phyloP scores from a whole-genome alignment of 129 eudicot genomes.

The Apium graveolens region DNA sequence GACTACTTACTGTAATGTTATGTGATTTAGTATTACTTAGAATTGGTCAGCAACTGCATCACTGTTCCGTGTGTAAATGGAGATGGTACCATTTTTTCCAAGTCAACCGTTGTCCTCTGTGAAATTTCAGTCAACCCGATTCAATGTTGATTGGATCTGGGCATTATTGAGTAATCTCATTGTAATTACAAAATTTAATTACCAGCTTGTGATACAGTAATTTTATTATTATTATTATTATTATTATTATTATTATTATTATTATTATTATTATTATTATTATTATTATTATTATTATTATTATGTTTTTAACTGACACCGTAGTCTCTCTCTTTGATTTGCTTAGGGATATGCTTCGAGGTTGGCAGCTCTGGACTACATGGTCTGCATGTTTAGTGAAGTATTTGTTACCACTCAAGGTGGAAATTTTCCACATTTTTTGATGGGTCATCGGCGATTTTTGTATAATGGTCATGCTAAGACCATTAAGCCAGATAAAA shows the following conservation, averaged over 20 bases:
- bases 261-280: too few relatives aligned
- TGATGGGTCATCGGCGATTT: slow-evolving; percentile 81
- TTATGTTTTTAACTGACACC: neutral
- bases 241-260: too few relatives aligned
- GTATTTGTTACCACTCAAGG: slow-evolving; percentile 92
- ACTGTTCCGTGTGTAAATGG: neutral
- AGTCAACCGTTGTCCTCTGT: neutral
- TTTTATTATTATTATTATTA: too few relatives aligned
- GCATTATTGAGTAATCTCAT: neutral
- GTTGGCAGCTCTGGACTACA: slow-evolving; percentile 89
- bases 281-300: too few relatives aligned
- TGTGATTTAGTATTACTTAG: neutral
- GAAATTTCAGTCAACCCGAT: neutral
- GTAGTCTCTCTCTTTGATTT: neutral
- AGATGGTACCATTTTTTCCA: neutral
- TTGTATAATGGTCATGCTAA: slow-evolving; percentile 66
- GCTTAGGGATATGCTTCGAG: slow-evolving; percentile 72
- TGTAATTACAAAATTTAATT: neutral
- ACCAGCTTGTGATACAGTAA: neutral
- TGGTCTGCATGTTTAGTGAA: slow-evolving; percentile 78
- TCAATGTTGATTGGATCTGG: neutral
- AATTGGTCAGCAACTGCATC: neutral
- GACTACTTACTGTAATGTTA: neutral
- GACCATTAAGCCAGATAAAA: slow-evolving; percentile 80
- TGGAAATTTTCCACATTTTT: slow-evolving; percentile 96